Evolutionary conservation across 2,329 filamentous ascomycete species (phyloP), one percentile per base, ranked within the genome.

Genomic region (Camillea tinctor): DNA sequence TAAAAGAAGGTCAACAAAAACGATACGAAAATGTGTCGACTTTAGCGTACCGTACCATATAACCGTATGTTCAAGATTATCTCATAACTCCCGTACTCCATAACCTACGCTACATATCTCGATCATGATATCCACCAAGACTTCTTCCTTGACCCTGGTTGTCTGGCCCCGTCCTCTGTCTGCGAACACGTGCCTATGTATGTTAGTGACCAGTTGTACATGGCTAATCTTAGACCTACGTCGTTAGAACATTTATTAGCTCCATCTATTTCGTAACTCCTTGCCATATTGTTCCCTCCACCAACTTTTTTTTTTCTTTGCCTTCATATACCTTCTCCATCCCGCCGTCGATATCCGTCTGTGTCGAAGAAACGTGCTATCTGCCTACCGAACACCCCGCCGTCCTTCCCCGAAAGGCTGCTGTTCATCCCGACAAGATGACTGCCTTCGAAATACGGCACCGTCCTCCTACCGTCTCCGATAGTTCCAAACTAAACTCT

Each of bases 391-490:
- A n/a, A 11, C 17, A 5, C 36, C 36, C 36, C 17, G 36, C 13
- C 36, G 3, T 44, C 17, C 36, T 44, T n/a, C 36, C 6, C n/a
- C n/a, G n/a, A n/a, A n/a, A n/a, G n/a, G 36, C 17, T 30, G 26
- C 36, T 44, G 13, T 44, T n/a, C 13, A 17, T 44, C 36, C 26
- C 49, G 13, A 52, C 55, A 67, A 65, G 57, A 74, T 73, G 71
- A 71, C 75, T 62, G 69, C 74, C 21, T 66, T 68, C 57, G 72
- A 78, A 60, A 70, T 79, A 56, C 77, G 74, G 59, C 73, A 74
- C 58, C 71, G 75, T 52, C 61, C 62, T 58, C 67, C 59, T 54
- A 57, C 64, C 23, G 56, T 60, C n/a, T 49, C 60, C 19, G 56
- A 68, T 54, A 60, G 70, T 19, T 70, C 76, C 50, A 68, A 71